Evolutionary conservation across 176 grass and related monocot genomes (phyloP).

Genomic region (Thalia dealbata): DNA sequence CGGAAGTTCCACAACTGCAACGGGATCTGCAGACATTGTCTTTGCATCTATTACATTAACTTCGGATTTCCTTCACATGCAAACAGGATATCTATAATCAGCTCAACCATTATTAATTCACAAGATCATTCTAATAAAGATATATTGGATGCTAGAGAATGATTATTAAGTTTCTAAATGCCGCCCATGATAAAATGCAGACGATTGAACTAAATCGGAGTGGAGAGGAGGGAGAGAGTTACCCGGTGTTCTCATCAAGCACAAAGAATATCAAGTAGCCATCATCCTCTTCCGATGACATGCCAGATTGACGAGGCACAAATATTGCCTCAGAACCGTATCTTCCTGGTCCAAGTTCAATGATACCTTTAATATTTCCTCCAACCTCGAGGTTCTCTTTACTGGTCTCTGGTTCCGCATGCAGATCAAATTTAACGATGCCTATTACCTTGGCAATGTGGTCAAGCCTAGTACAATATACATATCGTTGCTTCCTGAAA

Average conservation of each 20-base stretch:
- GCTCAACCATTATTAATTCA: neutral
- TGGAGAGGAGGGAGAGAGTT: neutral
- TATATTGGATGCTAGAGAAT: too few relatives aligned
- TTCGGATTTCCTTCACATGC: slow-evolving; percentile 60
- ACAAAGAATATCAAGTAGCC: slow-evolving; percentile 86
- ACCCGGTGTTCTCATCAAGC: slow-evolving; percentile 84
- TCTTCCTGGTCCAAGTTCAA: slow-evolving; percentile 57
- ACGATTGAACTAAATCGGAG: neutral
- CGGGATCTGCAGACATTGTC: slow-evolving; percentile 73
- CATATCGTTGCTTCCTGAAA: slow-evolving; percentile 63
- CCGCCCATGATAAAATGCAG: too few relatives aligned
- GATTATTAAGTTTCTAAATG: too few relatives aligned
- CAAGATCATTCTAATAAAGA: neutral
- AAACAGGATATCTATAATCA: neutral
- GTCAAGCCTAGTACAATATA: slow-evolving; percentile 63
- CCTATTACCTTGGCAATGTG: slow-evolving; percentile 52
- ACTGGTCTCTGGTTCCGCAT: slow-evolving; percentile 39
- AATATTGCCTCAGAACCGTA: slow-evolving; percentile 85
- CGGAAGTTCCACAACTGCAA: slow-evolving; percentile 75
- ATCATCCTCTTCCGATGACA: slow-evolving; percentile 72
- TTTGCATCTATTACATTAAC: slow-evolving; percentile 86
- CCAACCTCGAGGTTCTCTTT: slow-evolving; percentile 77
- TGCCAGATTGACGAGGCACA: slow-evolving; percentile 50
- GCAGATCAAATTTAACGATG: slow-evolving; percentile 81
- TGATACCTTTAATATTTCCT: slow-evolving; percentile 66